Evolutionary conservation across 805 yeast species (phyloP).

Genomic region (Hanseniaspora nectarophila): DNA sequence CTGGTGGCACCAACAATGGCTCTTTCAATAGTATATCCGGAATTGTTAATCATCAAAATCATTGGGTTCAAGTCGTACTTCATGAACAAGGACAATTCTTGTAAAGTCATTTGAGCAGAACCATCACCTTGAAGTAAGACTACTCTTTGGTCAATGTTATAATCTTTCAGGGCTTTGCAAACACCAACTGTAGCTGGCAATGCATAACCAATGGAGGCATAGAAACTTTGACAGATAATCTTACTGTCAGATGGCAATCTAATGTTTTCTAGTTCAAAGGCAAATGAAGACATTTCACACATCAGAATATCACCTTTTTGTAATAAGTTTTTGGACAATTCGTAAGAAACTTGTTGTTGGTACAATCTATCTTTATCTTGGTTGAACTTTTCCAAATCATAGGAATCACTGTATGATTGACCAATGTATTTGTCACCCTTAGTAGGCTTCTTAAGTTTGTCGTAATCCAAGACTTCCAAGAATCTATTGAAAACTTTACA

Average conservation of each 20-base stretch:
- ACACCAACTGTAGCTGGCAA: conserved; percentile 79
- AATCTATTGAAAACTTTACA: conserved; percentile 40
- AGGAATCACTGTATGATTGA: conserved; percentile 8
- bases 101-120: conserved; percentile 86
- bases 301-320: conserved; percentile 59
- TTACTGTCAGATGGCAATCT: conserved; percentile 44
- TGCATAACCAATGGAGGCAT: conserved; percentile 80
- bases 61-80: conserved; percentile 53
- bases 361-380: conserved; percentile 10
- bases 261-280: conserved; percentile 63
- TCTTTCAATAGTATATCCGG: conserved; percentile 85
- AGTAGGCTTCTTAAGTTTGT: conserved; percentile 15
- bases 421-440: conserved; percentile 7
- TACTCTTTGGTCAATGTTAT: conserved; percentile 40
- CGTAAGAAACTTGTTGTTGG: conserved; percentile 37
- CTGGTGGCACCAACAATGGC: conserved; percentile 67
- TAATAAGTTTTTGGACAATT: conserved; percentile 36
- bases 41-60: conserved; percentile 66
- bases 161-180: conserved; percentile 57
- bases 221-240: conserved; percentile 57
- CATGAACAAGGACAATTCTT: conserved; percentile 60
- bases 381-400: neutral
- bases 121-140: conserved; percentile 83
- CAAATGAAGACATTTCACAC: conserved; percentile 72
- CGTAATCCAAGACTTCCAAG: conserved; percentile 28